These are phyloP conservation scores for Mortierella sp. DNA, from an alignment of 371 early-diverging fungal species.

Conservation along the genomic window DNA sequence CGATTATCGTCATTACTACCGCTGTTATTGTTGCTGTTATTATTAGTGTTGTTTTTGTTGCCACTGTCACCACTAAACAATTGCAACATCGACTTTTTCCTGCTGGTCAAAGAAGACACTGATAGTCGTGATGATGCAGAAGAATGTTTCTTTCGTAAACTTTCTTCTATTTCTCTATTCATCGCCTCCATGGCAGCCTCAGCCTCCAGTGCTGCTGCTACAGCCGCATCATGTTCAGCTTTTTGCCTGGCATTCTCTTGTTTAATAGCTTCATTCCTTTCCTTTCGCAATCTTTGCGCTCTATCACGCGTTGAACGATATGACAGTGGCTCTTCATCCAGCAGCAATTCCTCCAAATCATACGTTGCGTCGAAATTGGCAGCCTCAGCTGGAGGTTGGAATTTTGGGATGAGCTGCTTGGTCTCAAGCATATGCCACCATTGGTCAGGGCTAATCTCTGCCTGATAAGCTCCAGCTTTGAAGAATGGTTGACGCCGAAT, in stretches of 20 bases:
- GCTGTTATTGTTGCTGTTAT: background rate
- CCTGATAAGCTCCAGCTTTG: slow-evolving; percentile 35
- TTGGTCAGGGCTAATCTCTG: slow-evolving; percentile 29
- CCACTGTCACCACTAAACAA: slow-evolving; percentile 20
- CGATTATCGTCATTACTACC: background rate
- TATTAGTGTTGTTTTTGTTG: background rate
- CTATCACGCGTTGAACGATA: slow-evolving; percentile 54
- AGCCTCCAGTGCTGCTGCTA: slow-evolving; percentile 11
- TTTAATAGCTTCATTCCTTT: slow-evolving; percentile 43
- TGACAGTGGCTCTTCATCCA: slow-evolving; percentile 92
- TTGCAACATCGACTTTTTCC: slow-evolving; percentile 28
- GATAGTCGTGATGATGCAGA: background rate
- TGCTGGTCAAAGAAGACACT: slow-evolving; percentile 8
- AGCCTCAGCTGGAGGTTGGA: slow-evolving; percentile 64
- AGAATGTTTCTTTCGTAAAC: slow-evolving; percentile 16
- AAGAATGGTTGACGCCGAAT: slow-evolving; percentile 51
- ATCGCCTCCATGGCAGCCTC: slow-evolving; percentile 43
- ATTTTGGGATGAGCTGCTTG: slow-evolving; percentile 57
- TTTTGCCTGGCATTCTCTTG: slow-evolving; percentile 36
- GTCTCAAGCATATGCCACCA: slow-evolving; percentile 55
- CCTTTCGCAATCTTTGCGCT: slow-evolving; percentile 46
- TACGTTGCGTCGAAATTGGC: slow-evolving; percentile 96
- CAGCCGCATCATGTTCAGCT: slow-evolving; percentile 25
- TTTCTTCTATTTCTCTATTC: slow-evolving; percentile 32
- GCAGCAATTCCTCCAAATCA: slow-evolving; percentile 93